Base-by-base conservation (phyloP, 371 early-diverging fungal genomes). In the Syncephalastrum racemosum region DNA sequence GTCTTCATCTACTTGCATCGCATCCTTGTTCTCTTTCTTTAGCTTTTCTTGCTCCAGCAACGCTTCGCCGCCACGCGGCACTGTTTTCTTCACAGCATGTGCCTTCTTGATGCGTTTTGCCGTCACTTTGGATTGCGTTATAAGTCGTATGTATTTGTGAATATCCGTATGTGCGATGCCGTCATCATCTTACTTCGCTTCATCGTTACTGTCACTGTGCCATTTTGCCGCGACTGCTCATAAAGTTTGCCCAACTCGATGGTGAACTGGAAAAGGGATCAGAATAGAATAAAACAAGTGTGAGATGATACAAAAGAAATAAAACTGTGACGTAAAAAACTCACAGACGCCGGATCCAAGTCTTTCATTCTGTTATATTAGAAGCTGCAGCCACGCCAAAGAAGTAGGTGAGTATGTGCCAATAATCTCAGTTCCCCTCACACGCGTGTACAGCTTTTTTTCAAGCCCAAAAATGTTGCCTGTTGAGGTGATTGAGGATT, bases 211-310 rank as follows among this genome's bases (percentile, higher is more conserved):
- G 67, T 56, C 7, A 75, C 79, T 8, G 64, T 71, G 61, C 79
- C 77, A 54, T 71, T 54, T 54, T 56, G 54, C 47, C 63, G 63
- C 23, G 76, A 64, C 50, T 61, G 61, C 62, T 75, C 70, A 48
- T 75, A 79, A 41, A 79, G 64, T 41, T 63, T 63, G 24, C 73
- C 79, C n/a, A 76, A 63, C 56, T 75, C 74, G 36, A 75, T 73
- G 8, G 79, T 76, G 54, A 75, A 75, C 75, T 75, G 56, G 23
- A 6, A 39, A 39, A 20, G 14, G n/a, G 27, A 50, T 42, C 25
- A 25, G 16, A 40, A 45, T 43, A n/a, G 40, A 56, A 50, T n/a
- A 46, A 46, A 57, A 39, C 36, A 6, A 41, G 43, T 44, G 16
- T 13, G 23, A 8, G 20, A 24, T 43, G 52, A 24, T 16, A 16